phyloP scores from a whole-genome alignment of 2,329 filamentous ascomycete species.

The Aspergillus aculeatinus region DNA sequence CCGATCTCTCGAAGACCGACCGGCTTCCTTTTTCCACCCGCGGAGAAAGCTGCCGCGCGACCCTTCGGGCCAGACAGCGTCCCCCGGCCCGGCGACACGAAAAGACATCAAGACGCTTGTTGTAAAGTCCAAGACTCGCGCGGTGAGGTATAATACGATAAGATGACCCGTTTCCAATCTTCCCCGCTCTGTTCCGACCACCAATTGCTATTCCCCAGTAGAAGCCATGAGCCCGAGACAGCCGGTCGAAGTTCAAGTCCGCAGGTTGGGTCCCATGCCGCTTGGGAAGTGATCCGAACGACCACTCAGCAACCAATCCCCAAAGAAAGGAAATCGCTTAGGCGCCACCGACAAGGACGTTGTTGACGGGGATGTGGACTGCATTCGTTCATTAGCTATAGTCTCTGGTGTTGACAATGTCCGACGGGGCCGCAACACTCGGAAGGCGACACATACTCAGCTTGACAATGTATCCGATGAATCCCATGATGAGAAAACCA shows the following conservation, averaged over 20 bases:
- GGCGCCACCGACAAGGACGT: conserved; percentile 50
- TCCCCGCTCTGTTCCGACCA: neutral
- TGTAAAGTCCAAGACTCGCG: neutral
- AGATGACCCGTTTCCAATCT: neutral
- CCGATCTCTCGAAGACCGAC: neutral
- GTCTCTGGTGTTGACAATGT: neutral
- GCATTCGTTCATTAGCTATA: conserved; percentile 15
- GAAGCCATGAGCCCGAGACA: neutral
- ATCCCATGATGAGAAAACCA: conserved; percentile 58
- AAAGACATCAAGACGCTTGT: neutral
- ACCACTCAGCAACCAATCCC: neutral
- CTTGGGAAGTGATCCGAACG: neutral
- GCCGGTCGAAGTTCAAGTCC: neutral
- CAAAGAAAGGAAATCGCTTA: conserved; percentile 21
- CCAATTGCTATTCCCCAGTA: neutral
- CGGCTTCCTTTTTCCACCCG: neutral
- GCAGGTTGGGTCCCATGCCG: neutral
- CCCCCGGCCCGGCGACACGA: neutral
- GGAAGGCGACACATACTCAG: conserved; percentile 48
- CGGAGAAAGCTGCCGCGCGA: neutral
- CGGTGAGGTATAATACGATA: neutral
- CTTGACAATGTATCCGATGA: conserved; percentile 61
- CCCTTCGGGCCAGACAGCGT: neutral
- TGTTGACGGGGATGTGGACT: conserved; percentile 54
- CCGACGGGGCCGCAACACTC: neutral